phyloP scores from a whole-genome alignment of 2,329 filamentous ascomycete species.

The Beauveria sp. region DNA sequence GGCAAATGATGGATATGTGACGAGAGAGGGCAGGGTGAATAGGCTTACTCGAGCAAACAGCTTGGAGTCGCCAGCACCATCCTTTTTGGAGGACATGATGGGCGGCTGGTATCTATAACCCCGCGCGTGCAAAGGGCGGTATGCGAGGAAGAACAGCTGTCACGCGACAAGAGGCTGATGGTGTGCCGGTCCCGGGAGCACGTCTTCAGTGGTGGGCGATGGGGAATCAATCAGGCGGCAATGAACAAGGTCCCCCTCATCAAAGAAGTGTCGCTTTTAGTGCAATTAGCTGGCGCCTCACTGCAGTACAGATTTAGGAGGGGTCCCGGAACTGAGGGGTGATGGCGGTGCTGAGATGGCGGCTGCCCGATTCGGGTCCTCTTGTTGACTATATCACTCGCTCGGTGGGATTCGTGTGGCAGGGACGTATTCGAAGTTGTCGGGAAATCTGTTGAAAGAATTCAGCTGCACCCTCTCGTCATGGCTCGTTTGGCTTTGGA shows the following conservation, averaged over 20 bases:
- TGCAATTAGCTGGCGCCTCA: background rate
- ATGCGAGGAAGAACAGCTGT: slow-evolving; percentile 5
- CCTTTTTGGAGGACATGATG: slow-evolving; percentile 45
- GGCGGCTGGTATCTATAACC: slow-evolving; percentile 10
- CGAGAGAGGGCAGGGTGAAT: slow-evolving; percentile 8
- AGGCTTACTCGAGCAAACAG: slow-evolving; percentile 87
- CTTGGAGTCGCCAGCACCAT: slow-evolving; percentile 87
- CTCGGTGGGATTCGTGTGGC: background rate
- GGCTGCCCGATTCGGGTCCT: background rate
- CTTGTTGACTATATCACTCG: background rate
- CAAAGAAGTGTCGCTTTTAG: background rate
- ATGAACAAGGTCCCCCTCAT: background rate
- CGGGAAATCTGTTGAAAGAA: background rate
- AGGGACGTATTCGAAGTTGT: no score
- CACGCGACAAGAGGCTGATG: slow-evolving; percentile 13
- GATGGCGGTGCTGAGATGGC: background rate
- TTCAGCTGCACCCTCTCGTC: background rate
- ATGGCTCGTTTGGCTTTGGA: background rate
- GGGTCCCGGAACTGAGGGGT: background rate
- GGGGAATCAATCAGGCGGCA: background rate
- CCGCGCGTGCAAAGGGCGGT: slow-evolving; percentile 6
- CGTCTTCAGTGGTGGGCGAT: background rate
- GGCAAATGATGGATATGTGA: slow-evolving; percentile 1
- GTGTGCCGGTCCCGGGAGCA: background rate
- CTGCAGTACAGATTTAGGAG: background rate